Evolutionary conservation across 2,329 filamentous ascomycete genomes (phyloP), one percentile per base, ranked within the genome.

Genomic region (Cladosporium sp.): DNA sequence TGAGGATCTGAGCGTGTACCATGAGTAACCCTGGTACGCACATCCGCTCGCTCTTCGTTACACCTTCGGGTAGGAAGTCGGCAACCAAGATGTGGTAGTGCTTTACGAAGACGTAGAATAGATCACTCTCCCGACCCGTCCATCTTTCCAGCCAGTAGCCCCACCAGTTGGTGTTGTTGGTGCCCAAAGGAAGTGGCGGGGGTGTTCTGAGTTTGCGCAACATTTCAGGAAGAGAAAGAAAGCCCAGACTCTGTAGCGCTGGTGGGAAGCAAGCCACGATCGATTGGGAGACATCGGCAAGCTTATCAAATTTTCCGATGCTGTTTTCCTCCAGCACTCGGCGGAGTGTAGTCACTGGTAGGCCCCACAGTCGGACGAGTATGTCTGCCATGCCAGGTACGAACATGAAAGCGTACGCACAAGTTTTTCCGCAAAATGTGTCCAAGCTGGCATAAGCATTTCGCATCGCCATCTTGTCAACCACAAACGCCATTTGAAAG

Each of bases 361-460:
- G 76, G 32, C 81, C 82, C 90, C 91, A 96, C 4, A 96, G 73
- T 13, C 89, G 82, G 20, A 92, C 81, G 43, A 96, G 75, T 44
- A 95, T 81, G 62, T 95, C 89, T 7, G 89, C 86, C 49, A 95
- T 81, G 3, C 89, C 89, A 0, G 89, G 89, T 22, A 88, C 91
- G 62, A 95, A 96, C 71, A 92, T 93, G 69, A 95, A 96, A 24
- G 89, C 90, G 68, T 95, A 96, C 2, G 91, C 90, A 63, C 88
- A 92, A 3, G 89, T 88, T 69, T 93, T 95, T 53, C 89, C 91
- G 48, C 88, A 89, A 65, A 96, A 96, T 24, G 86, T 86, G 52
- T 96, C 88, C 19, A 75, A 57, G 57, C 75, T 76, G 36, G 82
- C 80, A 34, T 82, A 80, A 8, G 83, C 82, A 61, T 89, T 86